Conservation (phyloP, 2,329 filamentous ascomycete genomes). For the Bipolaris oryzae region DNA sequence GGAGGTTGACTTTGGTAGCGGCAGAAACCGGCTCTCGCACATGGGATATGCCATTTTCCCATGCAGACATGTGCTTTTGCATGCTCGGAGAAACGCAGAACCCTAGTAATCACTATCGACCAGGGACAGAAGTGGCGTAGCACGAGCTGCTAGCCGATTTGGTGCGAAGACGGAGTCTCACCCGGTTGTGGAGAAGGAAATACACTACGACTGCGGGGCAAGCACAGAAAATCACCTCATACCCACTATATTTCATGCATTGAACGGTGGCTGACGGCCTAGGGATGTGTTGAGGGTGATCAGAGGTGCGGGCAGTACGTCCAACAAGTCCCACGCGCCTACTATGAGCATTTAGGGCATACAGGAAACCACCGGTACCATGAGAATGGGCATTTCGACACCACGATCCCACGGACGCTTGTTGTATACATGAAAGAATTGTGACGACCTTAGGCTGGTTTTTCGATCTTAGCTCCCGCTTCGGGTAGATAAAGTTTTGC, state of each 20-base stretch:
- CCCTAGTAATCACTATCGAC: constrained; percentile 24
- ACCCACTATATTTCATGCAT: constrained; percentile 16
- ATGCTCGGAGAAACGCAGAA: constrained; percentile 28
- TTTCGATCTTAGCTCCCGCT: constrained; percentile 43
- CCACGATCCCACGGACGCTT: constrained; percentile 4
- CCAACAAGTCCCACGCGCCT: constrained; percentile 11
- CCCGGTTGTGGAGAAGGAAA: constrained; percentile 18
- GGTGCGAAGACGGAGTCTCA: constrained; percentile 24
- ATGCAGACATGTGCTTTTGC: constrained; percentile 35
- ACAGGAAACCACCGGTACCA: constrained; percentile 4
- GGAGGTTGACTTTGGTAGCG: constrained; percentile 15
- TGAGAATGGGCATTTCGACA: constrained; percentile 2
- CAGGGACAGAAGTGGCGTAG: constrained; percentile 28
- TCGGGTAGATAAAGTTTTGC: constrained; percentile 42
- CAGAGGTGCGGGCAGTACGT: background rate
- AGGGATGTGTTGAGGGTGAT: constrained; percentile 4
- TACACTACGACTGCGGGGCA: constrained; percentile 26
- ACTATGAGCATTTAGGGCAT: constrained; percentile 3
- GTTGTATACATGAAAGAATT: constrained; percentile 9
- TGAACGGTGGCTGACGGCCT: constrained; percentile 6
- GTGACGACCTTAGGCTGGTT: constrained; percentile 37
- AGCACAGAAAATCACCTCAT: constrained; percentile 23
- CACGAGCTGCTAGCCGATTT: constrained; percentile 20
- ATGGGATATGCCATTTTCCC: constrained; percentile 22
- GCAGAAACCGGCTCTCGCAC: constrained; percentile 28